Evolutionary conservation across 192 early-diverging fungal species (phyloP).

Genomic region (Rhizophagus sp.): DNA sequence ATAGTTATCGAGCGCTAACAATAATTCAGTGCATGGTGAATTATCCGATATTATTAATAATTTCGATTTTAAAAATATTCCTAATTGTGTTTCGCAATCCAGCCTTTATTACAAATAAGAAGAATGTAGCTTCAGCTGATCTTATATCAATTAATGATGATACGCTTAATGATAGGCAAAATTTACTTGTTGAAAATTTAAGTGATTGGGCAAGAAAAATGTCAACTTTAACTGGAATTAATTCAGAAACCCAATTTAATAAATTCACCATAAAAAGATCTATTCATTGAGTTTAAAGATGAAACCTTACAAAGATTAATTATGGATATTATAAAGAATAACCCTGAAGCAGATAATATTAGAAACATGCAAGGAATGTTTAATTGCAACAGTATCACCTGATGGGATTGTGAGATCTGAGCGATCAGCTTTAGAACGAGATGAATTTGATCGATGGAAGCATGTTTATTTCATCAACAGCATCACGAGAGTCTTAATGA

Average conservation of each 20-base stretch:
- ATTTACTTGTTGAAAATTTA: background rate
- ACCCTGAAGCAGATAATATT: background rate
- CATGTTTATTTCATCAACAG: slow-evolving; percentile 7
- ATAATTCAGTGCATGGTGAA: too few species aligned
- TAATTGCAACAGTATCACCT: slow-evolving; percentile 24
- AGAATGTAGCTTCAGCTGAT: background rate
- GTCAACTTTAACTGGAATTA: background rate
- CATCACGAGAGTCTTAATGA: background rate
- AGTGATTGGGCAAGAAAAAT: slow-evolving; percentile 26
- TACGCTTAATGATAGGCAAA: background rate
- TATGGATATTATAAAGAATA: background rate
- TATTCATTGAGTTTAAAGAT: slow-evolving; percentile 30
- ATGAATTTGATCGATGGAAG: slow-evolving; percentile 12
- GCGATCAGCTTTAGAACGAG: background rate
- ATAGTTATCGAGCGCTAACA: too few species aligned
- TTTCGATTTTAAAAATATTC: too few species aligned
- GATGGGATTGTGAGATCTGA: slow-evolving; percentile 27
- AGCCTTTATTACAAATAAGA: slow-evolving; percentile 15
- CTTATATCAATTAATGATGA: slow-evolving; percentile 1
- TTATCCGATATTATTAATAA: too few species aligned
- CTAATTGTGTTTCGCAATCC: background rate
- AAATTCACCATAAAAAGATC: background rate
- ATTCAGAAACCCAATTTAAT: background rate
- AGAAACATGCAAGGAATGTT: slow-evolving; percentile 20
- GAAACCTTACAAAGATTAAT: slow-evolving; percentile 24